Evolutionary conservation across 495 filamentous ascomycete genomes (phyloP).

Genomic region (Saxophila tyrrhenica): DNA sequence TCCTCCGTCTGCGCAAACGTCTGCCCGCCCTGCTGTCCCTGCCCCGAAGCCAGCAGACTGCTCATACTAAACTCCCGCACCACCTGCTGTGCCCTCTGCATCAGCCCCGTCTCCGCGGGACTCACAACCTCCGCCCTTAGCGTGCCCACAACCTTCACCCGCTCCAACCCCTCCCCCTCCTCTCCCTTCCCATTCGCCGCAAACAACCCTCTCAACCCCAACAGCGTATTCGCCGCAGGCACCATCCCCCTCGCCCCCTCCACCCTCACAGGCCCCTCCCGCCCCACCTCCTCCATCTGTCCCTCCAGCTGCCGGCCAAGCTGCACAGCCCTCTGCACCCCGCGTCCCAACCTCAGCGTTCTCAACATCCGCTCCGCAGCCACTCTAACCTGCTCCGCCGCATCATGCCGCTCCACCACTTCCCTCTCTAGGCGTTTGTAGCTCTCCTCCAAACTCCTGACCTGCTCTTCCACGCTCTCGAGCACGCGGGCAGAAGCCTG

Average conservation of each 20-base stretch:
- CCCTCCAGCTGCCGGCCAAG: slow-evolving; percentile 79
- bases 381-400: slow-evolving; percentile 63
- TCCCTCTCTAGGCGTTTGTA: slow-evolving; percentile 75
- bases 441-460: slow-evolving; percentile 65
- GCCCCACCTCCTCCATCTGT: slow-evolving; percentile 55
- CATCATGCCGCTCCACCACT: slow-evolving; percentile 68
- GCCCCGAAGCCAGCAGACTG: slow-evolving; percentile 30
- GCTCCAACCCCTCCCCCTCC: slow-evolving; percentile 65
- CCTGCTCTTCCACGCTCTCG: slow-evolving; percentile 59
- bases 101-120: slow-evolving; percentile 59
- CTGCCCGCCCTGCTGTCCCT: slow-evolving; percentile 13
- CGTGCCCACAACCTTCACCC: slow-evolving; percentile 54
- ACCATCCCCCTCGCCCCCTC: slow-evolving; percentile 65
- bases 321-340: slow-evolving; percentile 62
- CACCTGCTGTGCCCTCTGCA: slow-evolving; percentile 62
- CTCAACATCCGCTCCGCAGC: slow-evolving; percentile 65
- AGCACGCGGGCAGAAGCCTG: slow-evolving; percentile 58
- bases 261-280: slow-evolving; percentile 23
- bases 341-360: slow-evolving; percentile 64
- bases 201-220: slow-evolving; percentile 63
- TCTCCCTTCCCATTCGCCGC: slow-evolving; percentile 48
- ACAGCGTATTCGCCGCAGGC: slow-evolving; percentile 62
- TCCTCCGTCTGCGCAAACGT: slow-evolving; percentile 77
- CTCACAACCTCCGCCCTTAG: slow-evolving; percentile 54
- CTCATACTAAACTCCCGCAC: slow-evolving; percentile 75